Conservation (phyloP, 371 early-diverging fungal genomes). For the Mortierella sp. region DNA sequence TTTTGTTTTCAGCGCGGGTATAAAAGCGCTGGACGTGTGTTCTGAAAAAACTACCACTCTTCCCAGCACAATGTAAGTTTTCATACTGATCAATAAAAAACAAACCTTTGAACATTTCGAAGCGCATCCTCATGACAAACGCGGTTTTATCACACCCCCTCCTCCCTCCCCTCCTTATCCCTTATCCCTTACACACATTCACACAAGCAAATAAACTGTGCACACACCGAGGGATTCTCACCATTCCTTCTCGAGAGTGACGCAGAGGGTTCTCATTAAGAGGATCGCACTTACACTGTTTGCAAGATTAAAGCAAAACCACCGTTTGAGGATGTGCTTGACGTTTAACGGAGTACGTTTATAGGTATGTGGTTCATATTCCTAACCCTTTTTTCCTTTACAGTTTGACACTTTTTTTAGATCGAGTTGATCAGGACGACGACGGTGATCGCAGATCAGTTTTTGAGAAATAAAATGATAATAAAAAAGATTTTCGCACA, state of each 20-base stretch:
- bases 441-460: not conserved
- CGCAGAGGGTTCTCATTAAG: conserved; percentile 49
- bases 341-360: conserved; percentile 50
- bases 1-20: not conserved
- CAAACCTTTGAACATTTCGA: not conserved
- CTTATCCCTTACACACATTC: not conserved
- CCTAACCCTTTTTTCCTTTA: conserved; percentile 10
- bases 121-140: conserved; percentile 2
- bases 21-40: not conserved
- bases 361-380: conserved; percentile 54
- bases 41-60: not conserved
- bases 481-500: not conserved
- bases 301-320: conserved; percentile 44
- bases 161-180: not conserved
- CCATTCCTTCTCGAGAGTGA: conserved; percentile 55
- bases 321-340: conserved; percentile 58
- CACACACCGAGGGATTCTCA: conserved; percentile 46
- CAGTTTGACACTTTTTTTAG: not conserved
- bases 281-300: conserved; percentile 57
- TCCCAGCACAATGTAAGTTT: conserved; percentile 1
- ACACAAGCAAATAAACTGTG: conserved; percentile 52
- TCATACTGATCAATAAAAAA: not conserved
- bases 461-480: not conserved
- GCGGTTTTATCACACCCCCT: not conserved
- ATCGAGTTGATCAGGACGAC: not conserved